Evolutionary conservation across 352 stramenopile genomes (phyloP), one percentile per base, ranked within the genome.

Genomic region (Globisporangium spinosum): DNA sequence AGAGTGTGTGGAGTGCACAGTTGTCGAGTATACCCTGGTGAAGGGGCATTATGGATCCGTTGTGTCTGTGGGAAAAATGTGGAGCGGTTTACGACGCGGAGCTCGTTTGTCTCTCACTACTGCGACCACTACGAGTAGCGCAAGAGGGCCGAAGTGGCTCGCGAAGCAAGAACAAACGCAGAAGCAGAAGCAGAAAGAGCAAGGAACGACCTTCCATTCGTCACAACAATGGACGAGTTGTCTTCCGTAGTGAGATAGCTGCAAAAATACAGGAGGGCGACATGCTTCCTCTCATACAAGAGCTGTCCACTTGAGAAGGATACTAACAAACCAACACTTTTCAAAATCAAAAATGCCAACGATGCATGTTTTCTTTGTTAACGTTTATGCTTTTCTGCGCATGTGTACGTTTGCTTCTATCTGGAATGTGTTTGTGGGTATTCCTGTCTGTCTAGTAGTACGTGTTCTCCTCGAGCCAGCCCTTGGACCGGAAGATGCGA

Each of bases 381-480:
- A 15, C 38, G 13, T 12, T 15, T 12, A 45, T 29, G 10, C 47
- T 25, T 55, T 2, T 17, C n/a, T 25, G n/a, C n/a, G 23, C 47
- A 55, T 29, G 23, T n/a, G 23, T 22, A n/a, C 4, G 4, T 32
- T 8, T 29, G 47, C 1, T 22, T 55, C 47, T 55, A 55, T 55
- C 47, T 27, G 13, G n/a, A 22, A 22, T 25, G 57, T 32, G 34
- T 51, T 32, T 32, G 29, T 32, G 4, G 7, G 29, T 32, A 32
- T 32, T 35, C 25, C 17, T 47, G 57, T 27, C 4, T 27, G 5
- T 57, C 73, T 88, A 94, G 68, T 93, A 93, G 80, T 93, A 93
- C 20, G 87, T 93, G 72, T 91, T 90, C 29, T 77, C 65, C 62
- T 94, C 86, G 58, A 96, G 67, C 87, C 89, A 96, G 15, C 89